phyloP scores from a whole-genome alignment of 2,329 filamentous ascomycete genomes.

The Camillea tinctor region DNA sequence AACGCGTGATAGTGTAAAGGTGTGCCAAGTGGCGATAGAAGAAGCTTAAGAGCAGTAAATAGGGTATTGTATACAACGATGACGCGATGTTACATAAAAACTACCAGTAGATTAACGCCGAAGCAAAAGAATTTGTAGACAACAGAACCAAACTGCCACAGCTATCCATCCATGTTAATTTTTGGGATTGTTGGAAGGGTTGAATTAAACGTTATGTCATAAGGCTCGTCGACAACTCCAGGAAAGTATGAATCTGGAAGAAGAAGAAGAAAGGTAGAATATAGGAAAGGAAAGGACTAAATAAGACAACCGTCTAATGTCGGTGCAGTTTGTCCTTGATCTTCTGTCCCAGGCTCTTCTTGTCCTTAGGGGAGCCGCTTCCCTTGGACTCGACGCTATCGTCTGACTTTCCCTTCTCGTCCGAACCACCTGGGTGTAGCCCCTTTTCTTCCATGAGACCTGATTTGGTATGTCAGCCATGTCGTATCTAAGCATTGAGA shows the following conservation, averaged over 20 bases:
- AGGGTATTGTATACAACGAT: too few relatives aligned
- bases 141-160: too few relatives aligned
- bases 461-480: conserved; percentile 28
- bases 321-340: conserved; percentile 69
- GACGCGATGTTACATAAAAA: too few relatives aligned
- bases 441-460: conserved; percentile 55
- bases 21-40: too few relatives aligned
- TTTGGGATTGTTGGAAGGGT: too few relatives aligned
- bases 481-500: background rate
- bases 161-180: too few relatives aligned
- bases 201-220: too few relatives aligned
- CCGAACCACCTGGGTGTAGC: conserved; percentile 30
- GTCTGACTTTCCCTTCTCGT: background rate
- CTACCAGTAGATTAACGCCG: too few relatives aligned
- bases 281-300: too few relatives aligned
- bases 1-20: too few relatives aligned
- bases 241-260: background rate
- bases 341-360: conserved; percentile 58
- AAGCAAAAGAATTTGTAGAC: too few relatives aligned
- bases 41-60: too few relatives aligned
- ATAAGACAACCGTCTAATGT: conserved; percentile 28
- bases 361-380: conserved; percentile 32
- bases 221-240: background rate
- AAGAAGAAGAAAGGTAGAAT: background rate
- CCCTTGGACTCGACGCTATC: conserved; percentile 17